Conservation (phyloP, 306 rosid species). For the Quercus mongolica region DNA sequence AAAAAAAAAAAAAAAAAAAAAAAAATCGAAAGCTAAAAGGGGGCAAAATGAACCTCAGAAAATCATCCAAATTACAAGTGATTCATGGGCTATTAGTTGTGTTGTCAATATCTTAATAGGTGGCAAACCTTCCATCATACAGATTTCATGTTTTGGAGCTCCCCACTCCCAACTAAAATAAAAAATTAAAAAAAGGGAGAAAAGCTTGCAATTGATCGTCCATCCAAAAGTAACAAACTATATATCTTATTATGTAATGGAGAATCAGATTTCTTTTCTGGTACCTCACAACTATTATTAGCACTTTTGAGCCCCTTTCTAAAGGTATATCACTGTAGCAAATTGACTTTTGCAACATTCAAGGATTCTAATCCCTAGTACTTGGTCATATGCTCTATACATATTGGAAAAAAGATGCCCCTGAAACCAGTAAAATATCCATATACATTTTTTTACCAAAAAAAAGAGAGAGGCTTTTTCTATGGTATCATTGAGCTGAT, state of each 20-base stretch:
- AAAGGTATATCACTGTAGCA: neutral
- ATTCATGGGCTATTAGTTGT: neutral
- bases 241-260: neutral
- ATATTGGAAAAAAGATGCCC: neutral
- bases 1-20: no score
- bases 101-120: neutral
- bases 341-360: neutral
- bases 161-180: no score
- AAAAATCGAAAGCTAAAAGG: neutral
- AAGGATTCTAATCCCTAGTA: neutral
- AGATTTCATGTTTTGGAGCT: no score
- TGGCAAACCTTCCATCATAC: neutral
- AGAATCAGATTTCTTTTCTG: neutral
- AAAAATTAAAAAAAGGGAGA: no score
- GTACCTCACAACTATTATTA: neutral
- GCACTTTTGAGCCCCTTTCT: neutral
- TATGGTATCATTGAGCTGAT: neutral
- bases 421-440: neutral
- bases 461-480: neutral
- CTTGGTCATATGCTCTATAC: neutral
- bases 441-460: neutral
- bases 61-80: neutral
- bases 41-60: conserved; percentile 10
- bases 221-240: neutral
- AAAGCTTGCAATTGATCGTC: neutral